Base-by-base conservation (phyloP, 2,329 filamentous ascomycete genomes). In the Chrysoporthe puriensis region DNA sequence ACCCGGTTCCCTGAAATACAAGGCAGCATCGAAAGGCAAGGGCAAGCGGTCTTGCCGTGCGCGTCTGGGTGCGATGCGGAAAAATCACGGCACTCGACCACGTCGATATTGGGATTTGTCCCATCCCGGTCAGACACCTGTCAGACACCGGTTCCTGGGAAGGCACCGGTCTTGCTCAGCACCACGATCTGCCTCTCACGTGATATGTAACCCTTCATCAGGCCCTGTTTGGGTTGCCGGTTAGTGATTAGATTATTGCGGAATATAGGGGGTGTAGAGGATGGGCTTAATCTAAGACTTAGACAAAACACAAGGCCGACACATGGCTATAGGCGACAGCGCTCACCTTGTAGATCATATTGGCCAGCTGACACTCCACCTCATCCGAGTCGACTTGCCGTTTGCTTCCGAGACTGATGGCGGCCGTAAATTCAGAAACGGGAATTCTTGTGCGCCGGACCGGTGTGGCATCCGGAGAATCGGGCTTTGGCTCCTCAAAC, bases 181-280 rank as follows among this genome's bases (percentile, higher is more conserved):
- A 99, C 96, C 40, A 99, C 91, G 72, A 94, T 94, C 44, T 91
- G 91, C 73, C 92, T 89, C 73, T 97, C 94, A 65, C 95, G 91
- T 43, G 95, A 91, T 73, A 99, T 99, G 79, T 99, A 99, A 52
- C 96, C 96, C 80, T 98, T 99, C 92, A 99, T 97, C 34, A 96
- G 84, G 68, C 91, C 92, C 93, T 97, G 72, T 57, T 59, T 69
- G 36, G 43, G n/a, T 58, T 32, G 46, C 67, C 59, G 34, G 72
- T 75, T 52, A 73, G 73, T 79, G 77, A 8, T n/a, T 8, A 13
- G 34, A 8, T 36, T 43, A 11, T 4, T 13, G 9, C 32, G 43
- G 36, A 44, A 13, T 4, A 44, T 11, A 42, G 13, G 21, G 13
- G n/a, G 7, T 11, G 56, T n/a, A 58, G 4, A 18, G 36, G 16